Evolutionary conservation across 805 yeast genomes (phyloP), one percentile per base, ranked within the genome.

Genomic region (Ogataea glucozyma): DNA sequence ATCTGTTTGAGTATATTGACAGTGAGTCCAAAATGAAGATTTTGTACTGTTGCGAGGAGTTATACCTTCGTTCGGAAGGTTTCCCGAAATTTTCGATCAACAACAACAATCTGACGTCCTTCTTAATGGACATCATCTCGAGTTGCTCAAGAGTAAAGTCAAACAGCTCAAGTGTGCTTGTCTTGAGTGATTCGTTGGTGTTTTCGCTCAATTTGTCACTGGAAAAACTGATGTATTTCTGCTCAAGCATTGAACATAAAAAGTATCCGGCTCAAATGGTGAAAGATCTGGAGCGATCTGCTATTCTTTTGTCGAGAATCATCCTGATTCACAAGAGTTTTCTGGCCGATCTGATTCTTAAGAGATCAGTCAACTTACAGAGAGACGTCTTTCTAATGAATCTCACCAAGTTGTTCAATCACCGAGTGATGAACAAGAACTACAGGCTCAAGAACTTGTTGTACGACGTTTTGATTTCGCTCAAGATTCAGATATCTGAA

Each of bases 271-370:
- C 32, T 29, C 54, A 41, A 17, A 30, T 42, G 19, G 33, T 46
- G 11, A 46, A 41, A 35, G 60, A 57, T 21, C 37, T 62, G 23
- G 62, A 60, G 34, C 40, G 41, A 48, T 49, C 78, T 0, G 67
- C 80, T 5, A 70, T 76, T 6, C 65, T 79, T 20, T 69, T 77
- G 46, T 64, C 81, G 44, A 67, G 80, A 43, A 75, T 81, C 12
- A 62, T 81, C n/a, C 70, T 79, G 35, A 75, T 81, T 36, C 86
- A 81, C 57, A 78, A 77, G 53, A 58, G 64, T 3, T 69, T 75
- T 14, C 60, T 82, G 27, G 75, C 75, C 13, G 65, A 70, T 6
- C 57, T 74, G n/a, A 66, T 79, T 1, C 46, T 67, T 38, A 71
- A 69, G 37, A 60, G 74, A 57, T 53, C 72, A 44, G 51, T 54